A percentile compares a stretch with the other conserved stretches of the same genome.
phyloP scores from a whole-genome alignment of 352 stramenopile genomes.

The Pythium dissimile region DNA sequence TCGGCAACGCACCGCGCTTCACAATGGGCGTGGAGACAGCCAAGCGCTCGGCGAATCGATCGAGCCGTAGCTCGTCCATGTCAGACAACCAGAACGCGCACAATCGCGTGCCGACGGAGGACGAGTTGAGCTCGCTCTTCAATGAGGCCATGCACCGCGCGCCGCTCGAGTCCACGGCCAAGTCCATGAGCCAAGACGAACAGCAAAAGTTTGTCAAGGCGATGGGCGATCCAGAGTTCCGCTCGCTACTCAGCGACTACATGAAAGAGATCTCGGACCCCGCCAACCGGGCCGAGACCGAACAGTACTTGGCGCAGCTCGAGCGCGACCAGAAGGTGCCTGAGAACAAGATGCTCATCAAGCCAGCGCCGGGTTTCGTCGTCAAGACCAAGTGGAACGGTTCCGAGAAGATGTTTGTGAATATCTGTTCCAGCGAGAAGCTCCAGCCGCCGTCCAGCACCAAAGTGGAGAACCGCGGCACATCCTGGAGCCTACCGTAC shows the following conservation, averaged over 20 bases:
- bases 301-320: slow-evolving; percentile 87
- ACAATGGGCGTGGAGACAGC: slow-evolving; percentile 12
- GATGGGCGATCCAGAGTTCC: slow-evolving; percentile 91
- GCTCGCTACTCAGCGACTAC: slow-evolving; percentile 91
- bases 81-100: slow-evolving; percentile 20
- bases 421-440: slow-evolving; percentile 88
- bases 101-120: slow-evolving; percentile 25
- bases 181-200: slow-evolving; percentile 48
- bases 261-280: slow-evolving; percentile 93
- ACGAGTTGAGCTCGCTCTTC: slow-evolving; percentile 44
- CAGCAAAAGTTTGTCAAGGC: slow-evolving; percentile 86
- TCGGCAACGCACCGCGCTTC: background rate
- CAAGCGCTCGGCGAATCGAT: background rate
- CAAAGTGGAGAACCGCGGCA: slow-evolving; percentile 27
- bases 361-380: slow-evolving; percentile 85
- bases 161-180: background rate
- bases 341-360: slow-evolving; percentile 82
- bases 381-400: slow-evolving; percentile 82
- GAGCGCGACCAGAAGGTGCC: slow-evolving; percentile 89
- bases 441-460: slow-evolving; percentile 74
- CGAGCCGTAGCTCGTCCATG: background rate
- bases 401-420: slow-evolving; percentile 90
- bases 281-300: slow-evolving; percentile 83
- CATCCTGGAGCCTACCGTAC: slow-evolving; percentile 90
- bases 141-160: slow-evolving; percentile 40